Conservation (phyloP, 306 rosid species). For the Vigna trinervia region DNA sequence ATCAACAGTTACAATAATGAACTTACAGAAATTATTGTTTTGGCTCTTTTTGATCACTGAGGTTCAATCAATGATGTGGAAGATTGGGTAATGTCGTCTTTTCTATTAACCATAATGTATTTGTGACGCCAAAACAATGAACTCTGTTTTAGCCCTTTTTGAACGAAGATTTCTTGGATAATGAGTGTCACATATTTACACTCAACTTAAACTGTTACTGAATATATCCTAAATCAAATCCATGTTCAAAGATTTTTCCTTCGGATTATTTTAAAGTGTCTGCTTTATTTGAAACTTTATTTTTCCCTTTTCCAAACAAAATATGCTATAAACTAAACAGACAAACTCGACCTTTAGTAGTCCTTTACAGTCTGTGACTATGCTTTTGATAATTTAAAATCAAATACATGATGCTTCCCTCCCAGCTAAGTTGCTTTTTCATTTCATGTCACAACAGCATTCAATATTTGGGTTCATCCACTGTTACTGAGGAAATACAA, state of each 20-base stretch:
- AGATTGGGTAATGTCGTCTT: background rate
- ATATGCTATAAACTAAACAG: background rate
- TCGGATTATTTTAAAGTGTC: background rate
- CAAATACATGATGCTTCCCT: background rate
- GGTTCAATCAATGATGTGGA: background rate
- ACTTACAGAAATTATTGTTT: conserved; percentile 7
- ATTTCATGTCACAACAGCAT: background rate
- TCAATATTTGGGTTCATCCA: no score
- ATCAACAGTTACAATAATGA: background rate
- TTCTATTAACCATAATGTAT: conserved; percentile 5
- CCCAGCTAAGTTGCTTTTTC: background rate
- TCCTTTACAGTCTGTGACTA: background rate
- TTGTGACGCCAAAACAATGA: background rate
- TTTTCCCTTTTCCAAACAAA: background rate
- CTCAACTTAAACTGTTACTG: background rate
- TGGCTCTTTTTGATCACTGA: conserved; percentile 1
- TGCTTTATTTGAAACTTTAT: background rate
- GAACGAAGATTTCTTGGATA: background rate
- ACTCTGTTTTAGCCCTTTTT: background rate
- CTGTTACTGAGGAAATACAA: no score
- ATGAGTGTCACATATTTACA: background rate
- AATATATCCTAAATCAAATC: background rate
- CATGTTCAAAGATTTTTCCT: background rate
- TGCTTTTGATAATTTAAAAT: background rate
- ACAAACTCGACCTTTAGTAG: background rate